Evolutionary conservation across 371 early-diverging fungal species (phyloP).

Genomic region (Haplosporangium sp.): DNA sequence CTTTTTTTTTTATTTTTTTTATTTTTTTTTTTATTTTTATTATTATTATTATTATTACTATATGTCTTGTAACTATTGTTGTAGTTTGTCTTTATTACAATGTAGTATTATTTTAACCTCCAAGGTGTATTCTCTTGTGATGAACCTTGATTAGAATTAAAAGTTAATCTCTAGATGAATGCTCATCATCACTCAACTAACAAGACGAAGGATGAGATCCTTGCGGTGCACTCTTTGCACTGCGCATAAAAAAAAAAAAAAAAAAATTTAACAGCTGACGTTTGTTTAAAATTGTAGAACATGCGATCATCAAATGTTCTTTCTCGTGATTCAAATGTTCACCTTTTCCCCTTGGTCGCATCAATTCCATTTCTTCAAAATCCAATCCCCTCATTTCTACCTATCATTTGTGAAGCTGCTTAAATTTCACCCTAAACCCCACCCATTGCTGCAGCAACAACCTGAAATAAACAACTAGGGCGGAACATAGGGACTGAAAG

Average conservation of each 20-base stretch:
- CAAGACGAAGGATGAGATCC: neutral
- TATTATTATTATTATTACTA: too few relatives aligned
- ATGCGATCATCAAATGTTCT: neutral
- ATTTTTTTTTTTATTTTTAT: neutral
- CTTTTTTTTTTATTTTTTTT: too few relatives aligned
- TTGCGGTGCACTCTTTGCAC: neutral
- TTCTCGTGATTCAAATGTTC: neutral
- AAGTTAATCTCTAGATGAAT: too few relatives aligned
- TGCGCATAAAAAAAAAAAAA: neutral
- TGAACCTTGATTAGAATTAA: too few relatives aligned
- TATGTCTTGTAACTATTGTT: too few relatives aligned
- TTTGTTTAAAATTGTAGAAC: neutral
- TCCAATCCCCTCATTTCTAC: neutral
- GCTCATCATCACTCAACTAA: too few relatives aligned
- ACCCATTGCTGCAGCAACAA: neutral
- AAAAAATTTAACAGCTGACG: neutral
- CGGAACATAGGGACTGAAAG: neutral
- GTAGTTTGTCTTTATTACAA: too few relatives aligned
- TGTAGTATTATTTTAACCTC: conserved; percentile 3
- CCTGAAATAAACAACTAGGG: neutral
- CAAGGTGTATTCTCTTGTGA: too few relatives aligned
- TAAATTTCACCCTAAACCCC: neutral
- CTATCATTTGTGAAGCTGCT: neutral
- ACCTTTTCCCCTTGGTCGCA: neutral
- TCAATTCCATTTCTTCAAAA: conserved; percentile 3